Evolutionary conservation across 2,329 filamentous ascomycete genomes (phyloP).

Genomic region (Tolypocladium cylindrosporum): DNA sequence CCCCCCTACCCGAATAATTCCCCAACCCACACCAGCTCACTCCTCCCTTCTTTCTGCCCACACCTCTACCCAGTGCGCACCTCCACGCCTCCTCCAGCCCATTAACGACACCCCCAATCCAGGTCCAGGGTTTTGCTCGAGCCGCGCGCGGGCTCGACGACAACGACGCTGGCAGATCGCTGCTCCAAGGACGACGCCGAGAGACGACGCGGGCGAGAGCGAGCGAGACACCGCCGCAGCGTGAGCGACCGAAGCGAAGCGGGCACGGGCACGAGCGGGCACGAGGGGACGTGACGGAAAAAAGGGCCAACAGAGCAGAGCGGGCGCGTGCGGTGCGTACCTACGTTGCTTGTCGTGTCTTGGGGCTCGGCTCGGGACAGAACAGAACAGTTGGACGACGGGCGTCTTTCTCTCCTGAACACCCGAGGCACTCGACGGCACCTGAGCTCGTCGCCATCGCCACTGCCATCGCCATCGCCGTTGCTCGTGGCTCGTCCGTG

Average conservation of each 20-base stretch:
- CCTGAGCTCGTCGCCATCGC: background rate
- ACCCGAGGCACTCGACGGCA: background rate
- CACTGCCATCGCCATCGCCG: background rate
- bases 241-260: background rate
- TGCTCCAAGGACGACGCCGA: background rate
- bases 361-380: background rate
- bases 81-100: conserved; percentile 29
- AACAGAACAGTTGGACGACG: background rate
- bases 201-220: conserved; percentile 1
- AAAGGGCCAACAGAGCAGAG: background rate
- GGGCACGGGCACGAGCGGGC: background rate
- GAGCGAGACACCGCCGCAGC: background rate
- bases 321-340: background rate
- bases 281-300: background rate
- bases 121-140: conserved; percentile 17
- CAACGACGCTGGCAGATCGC: conserved; percentile 4
- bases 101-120: conserved; percentile 31
- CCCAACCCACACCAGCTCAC: conserved; percentile 14
- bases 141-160: conserved; percentile 7
- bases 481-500: background rate
- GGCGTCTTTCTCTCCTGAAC: background rate
- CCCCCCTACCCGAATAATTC: conserved; percentile 8
- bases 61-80: conserved; percentile 22
- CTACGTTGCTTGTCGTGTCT: background rate
- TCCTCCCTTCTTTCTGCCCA: conserved; percentile 19